Percentiles rank a stretch among this genome's conserved stretches.
Conservation (phyloP, 2,329 filamentous ascomycete species). For the Hypoxylon sp. region DNA sequence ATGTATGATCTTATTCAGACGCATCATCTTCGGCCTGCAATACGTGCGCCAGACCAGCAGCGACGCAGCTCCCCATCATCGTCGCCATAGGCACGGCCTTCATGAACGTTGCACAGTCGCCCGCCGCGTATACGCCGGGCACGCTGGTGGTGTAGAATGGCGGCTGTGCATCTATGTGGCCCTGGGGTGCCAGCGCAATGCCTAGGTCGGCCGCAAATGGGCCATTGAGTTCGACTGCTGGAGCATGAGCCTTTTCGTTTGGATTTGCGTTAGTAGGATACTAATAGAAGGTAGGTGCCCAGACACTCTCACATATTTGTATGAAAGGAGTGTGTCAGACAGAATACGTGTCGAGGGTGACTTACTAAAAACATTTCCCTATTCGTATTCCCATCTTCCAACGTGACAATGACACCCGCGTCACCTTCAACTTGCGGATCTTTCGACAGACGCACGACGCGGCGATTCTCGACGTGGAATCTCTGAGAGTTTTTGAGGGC, state of each 20-base stretch:
- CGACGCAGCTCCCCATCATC: conserved; percentile 45
- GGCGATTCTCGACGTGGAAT: conserved; percentile 56
- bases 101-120: conserved; percentile 58
- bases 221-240: conserved; percentile 55
- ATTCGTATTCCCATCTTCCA: conserved; percentile 54
- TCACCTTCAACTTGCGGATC: conserved; percentile 39
- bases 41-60: conserved; percentile 42
- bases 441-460: conserved; percentile 35
- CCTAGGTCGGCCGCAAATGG: conserved; percentile 59
- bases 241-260: conserved; percentile 51
- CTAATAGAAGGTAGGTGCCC: background rate
- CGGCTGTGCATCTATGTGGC: conserved; percentile 57
- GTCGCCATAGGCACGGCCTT: conserved; percentile 47
- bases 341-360: background rate
- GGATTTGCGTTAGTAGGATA: conserved; percentile 1
- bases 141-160: conserved; percentile 65
- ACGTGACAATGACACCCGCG: conserved; percentile 45
- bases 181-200: conserved; percentile 57
- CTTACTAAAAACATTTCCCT: conserved; percentile 57
- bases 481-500: conserved; percentile 49
- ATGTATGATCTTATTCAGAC: conserved; percentile 26
- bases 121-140: conserved; percentile 65
- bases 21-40: conserved; percentile 46
- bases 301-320: background rate
- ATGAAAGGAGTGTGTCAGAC: background rate